Percentiles rank a stretch among this genome's conserved stretches.
Evolutionary conservation across 805 yeast species (phyloP).

Genomic region (Monosporozyma yasuniensis): DNA sequence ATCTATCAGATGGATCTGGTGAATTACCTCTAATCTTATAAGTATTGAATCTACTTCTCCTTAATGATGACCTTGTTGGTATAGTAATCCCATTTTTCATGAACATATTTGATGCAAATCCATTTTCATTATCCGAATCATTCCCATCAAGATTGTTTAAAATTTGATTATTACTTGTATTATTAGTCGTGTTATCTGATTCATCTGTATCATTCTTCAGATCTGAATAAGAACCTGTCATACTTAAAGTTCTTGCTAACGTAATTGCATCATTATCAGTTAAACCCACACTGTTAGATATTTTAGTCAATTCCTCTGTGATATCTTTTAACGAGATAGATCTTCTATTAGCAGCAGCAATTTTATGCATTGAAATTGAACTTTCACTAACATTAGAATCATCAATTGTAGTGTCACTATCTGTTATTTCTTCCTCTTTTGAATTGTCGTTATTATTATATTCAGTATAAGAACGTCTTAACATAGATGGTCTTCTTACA

Average conservation of each 20-base stretch:
- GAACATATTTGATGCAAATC: slow-evolving; percentile 26
- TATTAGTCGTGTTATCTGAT: not conserved
- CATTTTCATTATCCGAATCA: slow-evolving; percentile 7
- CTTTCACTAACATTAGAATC: not conserved
- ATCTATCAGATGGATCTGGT: not conserved
- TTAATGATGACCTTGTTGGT: slow-evolving; percentile 31
- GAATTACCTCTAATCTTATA: slow-evolving; percentile 34
- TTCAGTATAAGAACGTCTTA: slow-evolving; percentile 28
- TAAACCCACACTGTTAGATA: slow-evolving; percentile 70
- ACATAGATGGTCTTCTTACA: slow-evolving; percentile 28
- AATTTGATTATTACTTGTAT: not conserved
- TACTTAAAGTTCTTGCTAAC: slow-evolving; percentile 68
- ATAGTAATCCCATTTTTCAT: slow-evolving; percentile 22
- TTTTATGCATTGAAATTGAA: not conserved
- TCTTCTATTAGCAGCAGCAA: not conserved
- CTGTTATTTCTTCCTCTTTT: slow-evolving; percentile 13
- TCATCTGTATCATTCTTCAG: slow-evolving; percentile 5
- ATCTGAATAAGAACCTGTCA: slow-evolving; percentile 48
- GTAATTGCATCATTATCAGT: slow-evolving; percentile 76
- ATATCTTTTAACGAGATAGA: slow-evolving; percentile 59
- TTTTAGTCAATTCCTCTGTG: slow-evolving; percentile 63
- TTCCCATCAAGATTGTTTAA: not conserved
- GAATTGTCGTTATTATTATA: slow-evolving; percentile 26
- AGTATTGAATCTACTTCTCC: slow-evolving; percentile 44
- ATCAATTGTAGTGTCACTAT: slow-evolving; percentile 5